Base-by-base conservation (phyloP, 1,284 basidiomycete species). In the Ceraceosorus bombacis region DNA sequence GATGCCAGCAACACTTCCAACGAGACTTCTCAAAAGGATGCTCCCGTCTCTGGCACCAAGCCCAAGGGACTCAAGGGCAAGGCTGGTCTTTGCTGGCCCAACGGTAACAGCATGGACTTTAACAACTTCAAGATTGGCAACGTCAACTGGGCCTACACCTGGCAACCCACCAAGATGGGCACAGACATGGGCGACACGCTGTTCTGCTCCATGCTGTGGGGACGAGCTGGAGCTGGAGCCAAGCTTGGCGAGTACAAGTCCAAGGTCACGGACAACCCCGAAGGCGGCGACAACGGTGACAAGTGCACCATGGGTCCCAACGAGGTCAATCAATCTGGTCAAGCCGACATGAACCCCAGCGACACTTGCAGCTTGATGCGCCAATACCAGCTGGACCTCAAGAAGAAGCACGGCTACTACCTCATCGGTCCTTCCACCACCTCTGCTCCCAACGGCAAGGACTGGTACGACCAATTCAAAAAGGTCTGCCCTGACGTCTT, bases 121-220 rank as follows among this genome's bases (percentile, higher is more conserved):
- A 41, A 57, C 57, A 60, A 67, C 50, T 73, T 70, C 27, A 53
- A 63, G 15, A 60, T 59, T 54, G 58, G 62, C 37, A 63, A 63
- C 46, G 67, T 72, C 43, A 66, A 64, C 13, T 73, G 69, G 69
- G 70, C 63, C 60, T 73, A 73, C 63, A 63, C 68, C 10, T 73
- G 71, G 60, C 46, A 51, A 61, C 5, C 64, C 57, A 10, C 71
- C 71, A 12, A 64, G 66, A 2, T 70, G 69, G 62, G 60, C 15
- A 43, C 41, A 7, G 64, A 64, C 6, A 66, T 69, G 3, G 63
- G 65, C 8, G 65, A 69, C 56, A 58, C 67, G 43, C 65, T 72
- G 56, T 69, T 70, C 60, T 73, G 70, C 55, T 69, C 71, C n/a
- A 73, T 73, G 71, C 69, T 73, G 9, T 73, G 71, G 71, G 71